Base-by-base conservation (phyloP, 139 green algal genomes). In the Chara braunii region DNA sequence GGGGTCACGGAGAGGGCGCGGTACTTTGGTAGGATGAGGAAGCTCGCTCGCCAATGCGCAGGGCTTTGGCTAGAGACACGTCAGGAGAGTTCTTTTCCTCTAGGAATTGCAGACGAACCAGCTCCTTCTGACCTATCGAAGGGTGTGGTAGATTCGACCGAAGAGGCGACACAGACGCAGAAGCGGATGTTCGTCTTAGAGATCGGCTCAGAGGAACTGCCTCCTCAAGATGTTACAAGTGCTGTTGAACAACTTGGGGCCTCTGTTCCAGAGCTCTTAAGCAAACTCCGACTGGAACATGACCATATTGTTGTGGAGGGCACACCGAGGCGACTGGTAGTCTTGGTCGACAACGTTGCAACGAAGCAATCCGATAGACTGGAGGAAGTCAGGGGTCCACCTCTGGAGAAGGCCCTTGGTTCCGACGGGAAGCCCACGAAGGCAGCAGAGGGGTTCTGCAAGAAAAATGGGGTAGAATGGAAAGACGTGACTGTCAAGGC, bases 131-230 rank as follows among this genome's bases (percentile, higher is more conserved):
- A 67, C 51, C 2, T 40, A 7, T 28, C 9, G 23, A 18, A 28
- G 23, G 32, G 14, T 37, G 28, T 23, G 9, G 28, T 14, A 33
- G 2, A 18, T 43, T 3, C 12, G 24, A 1, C 35, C 54, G 14
- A 5, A n/a, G 12, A 28, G 5, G 51, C 22, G 9, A 53, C 32
- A n/a, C 60, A 11, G 23, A 43, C 30, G 1, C 62, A 42, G 5
- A n/a, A 75, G 31, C 63, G 72, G 1, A 64, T 78, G 30, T 93
- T 98, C 75, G 86, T 97, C 54, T 68, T 99, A 44, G 94, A 99
- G 81, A 72, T 99, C 12, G 94, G 94, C n/a, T 87, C 78, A 18
- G 93, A 99, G 82, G 94, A 99, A 84, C 80, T 99, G 42, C 94
- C 94, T 0, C 88, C 94, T 1, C 80, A 91, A 30, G 94, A 99